Evolutionary conservation across 805 yeast genomes (phyloP).

Genomic region (Soucietia sequanensis): DNA sequence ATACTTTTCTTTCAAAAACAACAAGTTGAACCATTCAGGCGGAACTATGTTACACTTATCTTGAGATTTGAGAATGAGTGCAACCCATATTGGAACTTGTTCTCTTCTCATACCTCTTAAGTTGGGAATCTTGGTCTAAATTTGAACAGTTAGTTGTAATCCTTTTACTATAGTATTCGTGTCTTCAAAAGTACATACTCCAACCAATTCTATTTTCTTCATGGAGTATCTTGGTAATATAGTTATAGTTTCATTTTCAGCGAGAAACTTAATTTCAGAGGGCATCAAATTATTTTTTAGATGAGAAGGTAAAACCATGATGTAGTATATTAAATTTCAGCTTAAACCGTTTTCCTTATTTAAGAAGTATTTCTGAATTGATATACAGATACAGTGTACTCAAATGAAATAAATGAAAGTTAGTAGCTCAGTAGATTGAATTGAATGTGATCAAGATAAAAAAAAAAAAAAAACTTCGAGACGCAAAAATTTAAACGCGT

Average conservation of each 20-base stretch:
- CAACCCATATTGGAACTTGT: constrained; percentile 84
- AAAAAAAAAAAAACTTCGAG: too few species aligned
- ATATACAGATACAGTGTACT: too few species aligned
- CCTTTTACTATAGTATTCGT: neutral
- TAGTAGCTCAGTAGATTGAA: too few species aligned
- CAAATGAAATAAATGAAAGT: too few species aligned
- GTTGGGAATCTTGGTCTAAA: constrained; percentile 51
- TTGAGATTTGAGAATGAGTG: constrained; percentile 77
- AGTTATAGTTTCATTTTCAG: constrained; percentile 73
- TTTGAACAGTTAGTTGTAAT: constrained; percentile 7
- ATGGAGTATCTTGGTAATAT: constrained; percentile 78
- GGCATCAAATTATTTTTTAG: constrained; percentile 63
- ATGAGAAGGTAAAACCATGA: constrained; percentile 67
- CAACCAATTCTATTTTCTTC: constrained; percentile 63
- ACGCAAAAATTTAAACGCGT: too few species aligned
- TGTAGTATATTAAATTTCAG: too few species aligned
- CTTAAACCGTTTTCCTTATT: too few species aligned
- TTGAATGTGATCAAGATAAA: too few species aligned
- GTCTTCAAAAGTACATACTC: constrained; percentile 40
- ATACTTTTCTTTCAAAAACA: constrained; percentile 52
- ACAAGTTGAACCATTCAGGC: constrained; percentile 76
- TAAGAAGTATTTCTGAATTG: too few species aligned
- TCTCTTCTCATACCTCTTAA: constrained; percentile 67
- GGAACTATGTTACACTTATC: constrained; percentile 81
- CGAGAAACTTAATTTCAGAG: constrained; percentile 76